phyloP scores from a whole-genome alignment of 1,139 yeast genomes.

The Sugiyamaella paludigena region DNA sequence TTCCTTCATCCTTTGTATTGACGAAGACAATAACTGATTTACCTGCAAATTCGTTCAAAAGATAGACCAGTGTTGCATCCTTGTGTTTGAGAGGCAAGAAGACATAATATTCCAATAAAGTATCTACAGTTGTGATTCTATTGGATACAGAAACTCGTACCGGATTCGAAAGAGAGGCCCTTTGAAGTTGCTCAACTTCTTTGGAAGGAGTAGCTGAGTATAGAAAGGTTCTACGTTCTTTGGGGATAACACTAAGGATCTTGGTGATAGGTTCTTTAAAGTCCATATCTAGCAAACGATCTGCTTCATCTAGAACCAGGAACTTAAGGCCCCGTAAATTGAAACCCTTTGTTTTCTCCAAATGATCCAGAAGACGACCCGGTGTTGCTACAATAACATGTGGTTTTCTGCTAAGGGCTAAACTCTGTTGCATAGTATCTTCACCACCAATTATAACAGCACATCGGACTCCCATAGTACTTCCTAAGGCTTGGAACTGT shows the following conservation, averaged over 20 bases:
- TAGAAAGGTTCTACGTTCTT: conserved; percentile 77
- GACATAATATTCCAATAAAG: conserved; percentile 83
- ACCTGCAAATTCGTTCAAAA: conserved; percentile 80
- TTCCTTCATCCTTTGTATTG: conserved; percentile 93
- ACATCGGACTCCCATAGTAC: conserved; percentile 83
- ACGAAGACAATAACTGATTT: conserved; percentile 88
- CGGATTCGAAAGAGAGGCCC: conserved; percentile 88
- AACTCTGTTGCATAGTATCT: conserved; percentile 97
- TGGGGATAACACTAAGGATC: conserved; percentile 81
- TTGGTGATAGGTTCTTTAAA: conserved; percentile 93
- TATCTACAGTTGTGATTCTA: conserved; percentile 90
- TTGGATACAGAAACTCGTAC: conserved; percentile 87
- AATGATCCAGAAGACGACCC: conserved; percentile 91
- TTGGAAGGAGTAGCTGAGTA: conserved; percentile 97
- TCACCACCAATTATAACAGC: conserved; percentile 95
- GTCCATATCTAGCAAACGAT: conserved; percentile 91
- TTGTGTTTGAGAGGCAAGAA: conserved; percentile 91
- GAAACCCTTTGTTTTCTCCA: conserved; percentile 93
- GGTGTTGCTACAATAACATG: conserved; percentile 96
- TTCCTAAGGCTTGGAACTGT: conserved; percentile 91
- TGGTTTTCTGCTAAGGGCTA: conserved; percentile 90
- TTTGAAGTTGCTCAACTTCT: conserved; percentile 88
- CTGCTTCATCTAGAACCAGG: conserved; percentile 96
- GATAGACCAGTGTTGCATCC: conserved; percentile 78
- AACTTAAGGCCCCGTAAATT: conserved; percentile 74